Evolutionary conservation across 208 protist species (phyloP), one percentile per base, ranked within the genome.

Genomic region (Strigomonas oncopelti): DNA sequence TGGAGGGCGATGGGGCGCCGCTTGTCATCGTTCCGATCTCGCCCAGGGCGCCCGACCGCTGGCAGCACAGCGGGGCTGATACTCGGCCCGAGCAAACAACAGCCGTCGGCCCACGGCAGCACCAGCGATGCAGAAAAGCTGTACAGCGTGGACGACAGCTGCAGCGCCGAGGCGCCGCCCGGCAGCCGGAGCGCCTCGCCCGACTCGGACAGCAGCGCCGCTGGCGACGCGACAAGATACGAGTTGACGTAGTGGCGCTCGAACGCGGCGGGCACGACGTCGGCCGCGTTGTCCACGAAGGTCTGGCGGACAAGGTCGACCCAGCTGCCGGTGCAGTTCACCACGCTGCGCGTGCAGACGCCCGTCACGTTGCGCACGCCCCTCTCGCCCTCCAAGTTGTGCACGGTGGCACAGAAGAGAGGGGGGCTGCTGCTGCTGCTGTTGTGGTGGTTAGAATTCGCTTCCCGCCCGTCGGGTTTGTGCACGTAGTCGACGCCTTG

Each of bases 21-120:
- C 1, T 48, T n/a, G 16, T 48, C 16, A 14, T 48, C 42, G 16
- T 48, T 48, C 42, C 18, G 5, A 1, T 45, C 29, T 22, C 29
- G 61, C 11, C n/a, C 27, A 14, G 36, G 16, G 5, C n/a, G 27
- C 16, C 34, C 18, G n/a, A 32, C 56, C 31, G 58, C n/a, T 5
- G 24, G 5, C 9, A 52, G 22, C 14, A n/a, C 28, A 27, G 54
- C 16, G 28, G 45, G 65, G 14, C 79, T 71, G 5, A 87, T 68
- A 46, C 73, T 80, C 25, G 90, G 90, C 20, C 90, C 90, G 32
- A 95, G 55, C 64, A 95, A 65, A n/a, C 92, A 74, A 34, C 78
- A 85, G 13, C 65, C 67, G 60, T 93, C 83, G 65, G 77, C 77
- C 87, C 87, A 95, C 54, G 90, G 90, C 57, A 90, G 36, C 63